Base-by-base conservation (phyloP, 805 yeast genomes). In the Pichia occidentalis region DNA sequence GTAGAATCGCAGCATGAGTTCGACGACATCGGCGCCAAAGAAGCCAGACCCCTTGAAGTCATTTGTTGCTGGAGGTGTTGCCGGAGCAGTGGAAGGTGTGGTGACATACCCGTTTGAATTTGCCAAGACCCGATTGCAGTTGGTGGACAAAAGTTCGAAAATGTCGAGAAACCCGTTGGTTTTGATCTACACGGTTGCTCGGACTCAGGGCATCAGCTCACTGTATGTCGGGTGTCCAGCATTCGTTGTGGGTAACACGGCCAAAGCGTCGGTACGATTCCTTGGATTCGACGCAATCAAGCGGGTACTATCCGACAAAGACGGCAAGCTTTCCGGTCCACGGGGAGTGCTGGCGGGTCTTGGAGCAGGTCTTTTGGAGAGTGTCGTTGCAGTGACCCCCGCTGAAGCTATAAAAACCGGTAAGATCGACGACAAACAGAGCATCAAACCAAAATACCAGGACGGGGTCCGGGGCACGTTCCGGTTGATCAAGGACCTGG, bases 401-500 rank as follows among this genome's bases (percentile, higher is more conserved):
- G 87, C 88, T 39, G 98, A 90, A 61, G 95, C 96, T 24, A 85
- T 90, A 61, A 90, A 90, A 57, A 90, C 97, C 0, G 96, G 94
- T 0, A 70, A 88, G 62, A 92, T 90, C 49, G 98, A 90, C 63
- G 98, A 90, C 58, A 85, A 80, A 48, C 94, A 82, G 60, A 53
- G 81, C 5, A 64, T 74, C 3, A 70, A 68, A 38, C 97, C 97
- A 32, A 80, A 73, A 59, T 92, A 90, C 62, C 85, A 79, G 47
- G 64, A 65, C 48, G 79, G 82, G 1, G 58, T 78, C 36, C 36
- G 34, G n/a, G 94, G 95, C 7, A 68, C 86, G 8, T 52, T 82
- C 39, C 67, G 68, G 49, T 68, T 88, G 44, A 65, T 85, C 35
- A 67, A 66, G 44, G 97, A 90, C 54, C 65, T 85, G 52, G 97